phyloP scores from a whole-genome alignment of 371 early-diverging fungal genomes.

The Gilbertella persicaria region DNA sequence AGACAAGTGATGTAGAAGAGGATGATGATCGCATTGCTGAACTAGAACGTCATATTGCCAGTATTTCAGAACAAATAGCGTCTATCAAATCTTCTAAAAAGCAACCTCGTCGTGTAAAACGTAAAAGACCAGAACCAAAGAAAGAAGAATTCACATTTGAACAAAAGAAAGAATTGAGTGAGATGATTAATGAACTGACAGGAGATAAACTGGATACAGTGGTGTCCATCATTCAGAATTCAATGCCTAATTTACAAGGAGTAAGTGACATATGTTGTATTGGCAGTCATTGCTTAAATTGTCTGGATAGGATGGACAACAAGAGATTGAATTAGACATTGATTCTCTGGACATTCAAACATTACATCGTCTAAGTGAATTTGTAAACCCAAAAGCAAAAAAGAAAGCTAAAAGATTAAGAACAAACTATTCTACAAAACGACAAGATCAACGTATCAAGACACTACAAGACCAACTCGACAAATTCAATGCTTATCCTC shows the following conservation, averaged over 20 bases:
- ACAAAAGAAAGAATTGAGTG: slow-evolving; percentile 86
- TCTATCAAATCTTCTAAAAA: slow-evolving; percentile 64
- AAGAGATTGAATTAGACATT: slow-evolving; percentile 94
- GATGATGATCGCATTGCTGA: slow-evolving; percentile 53
- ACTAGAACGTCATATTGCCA: slow-evolving; percentile 62
- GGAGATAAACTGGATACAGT: slow-evolving; percentile 76
- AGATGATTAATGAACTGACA: slow-evolving; percentile 74
- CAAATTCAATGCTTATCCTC: slow-evolving; percentile 1
- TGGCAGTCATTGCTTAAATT: not conserved
- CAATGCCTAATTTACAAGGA: slow-evolving; percentile 76
- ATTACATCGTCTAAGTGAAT: slow-evolving; percentile 78
- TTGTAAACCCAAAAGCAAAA: slow-evolving; percentile 48
- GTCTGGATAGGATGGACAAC: slow-evolving; percentile 56
- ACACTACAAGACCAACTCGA: slow-evolving; percentile 6
- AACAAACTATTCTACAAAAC: not conserved
- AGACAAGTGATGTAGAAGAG: slow-evolving; percentile 7
- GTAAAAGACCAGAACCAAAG: slow-evolving; percentile 4
- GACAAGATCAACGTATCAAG: not conserved
- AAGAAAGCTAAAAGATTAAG: not conserved
- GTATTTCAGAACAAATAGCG: slow-evolving; percentile 61
- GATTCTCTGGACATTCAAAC: slow-evolving; percentile 83
- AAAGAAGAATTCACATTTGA: slow-evolving; percentile 74
- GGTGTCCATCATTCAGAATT: slow-evolving; percentile 81
- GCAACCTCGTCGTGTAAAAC: slow-evolving; percentile 15
- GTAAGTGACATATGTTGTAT: slow-evolving; percentile 30